Evolutionary conservation across 345 rosid genomes (phyloP), one percentile per base, ranked within the genome.

Genomic region (Ceriops zippeliana): DNA sequence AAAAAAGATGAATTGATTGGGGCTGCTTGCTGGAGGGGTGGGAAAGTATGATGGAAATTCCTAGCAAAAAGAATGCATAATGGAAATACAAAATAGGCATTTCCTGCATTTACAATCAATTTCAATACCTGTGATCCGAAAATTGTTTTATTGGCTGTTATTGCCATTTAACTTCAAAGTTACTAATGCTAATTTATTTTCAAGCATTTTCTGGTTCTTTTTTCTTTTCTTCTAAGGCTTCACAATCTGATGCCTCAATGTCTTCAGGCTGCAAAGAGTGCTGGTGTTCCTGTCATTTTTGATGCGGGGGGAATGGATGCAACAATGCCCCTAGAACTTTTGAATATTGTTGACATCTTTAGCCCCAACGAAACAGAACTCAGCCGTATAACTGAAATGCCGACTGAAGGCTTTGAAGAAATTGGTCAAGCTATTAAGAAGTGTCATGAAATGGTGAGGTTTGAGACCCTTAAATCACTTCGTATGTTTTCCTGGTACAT

Each of bases 281-380:
- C 89, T 2, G 93, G 91, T 72, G 96, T 91, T 73, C 90, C 93
- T 0, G 89, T 91, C 28, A 91, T 93, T 74, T 79, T 93, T 28
- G 98, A 93, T 81, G 98, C 89, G 24, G 98, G 98, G 57, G 98
- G 98, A 78, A 87, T 93, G 96, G 98, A 93, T 73, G 65, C 91
- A 65, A 91, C 96, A n/a, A 64, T 90, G 7, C 87, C 96, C 0
- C 76, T 7, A 58, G 96, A 91, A 77, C 83, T 95, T 28, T 72
- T 87, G 81, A 83, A 80, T 61, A 75, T 63, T 66, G 47, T 95
- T 67, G 91, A 91, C 76, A 83, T 91, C 75, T 85, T 95, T 32
- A 95, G 99, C 74, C 99, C 99, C 5, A 95, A 95, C 65, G 99
- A 95, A 76, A 75, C 84, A 2, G 99, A 95, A 79, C 96, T 95